Conservation (phyloP, 805 yeast genomes). For the Phaffomyces opuntiae region DNA sequence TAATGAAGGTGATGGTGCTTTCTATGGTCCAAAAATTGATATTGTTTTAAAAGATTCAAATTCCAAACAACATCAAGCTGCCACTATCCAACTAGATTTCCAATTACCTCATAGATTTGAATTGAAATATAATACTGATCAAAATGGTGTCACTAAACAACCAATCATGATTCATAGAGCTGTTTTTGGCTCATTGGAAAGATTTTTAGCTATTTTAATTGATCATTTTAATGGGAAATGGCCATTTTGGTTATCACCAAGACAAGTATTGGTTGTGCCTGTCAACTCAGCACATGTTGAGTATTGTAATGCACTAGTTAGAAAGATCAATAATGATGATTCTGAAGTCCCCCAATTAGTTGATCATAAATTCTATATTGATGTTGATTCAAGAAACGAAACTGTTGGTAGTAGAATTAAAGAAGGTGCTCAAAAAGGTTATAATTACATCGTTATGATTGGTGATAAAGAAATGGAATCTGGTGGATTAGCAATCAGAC, state of each 20-base stretch:
- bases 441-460: constrained; percentile 71
- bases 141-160: constrained; percentile 42
- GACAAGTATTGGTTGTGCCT: constrained; percentile 84
- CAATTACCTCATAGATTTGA: constrained; percentile 85
- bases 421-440: constrained; percentile 69
- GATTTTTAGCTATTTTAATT: constrained; percentile 83
- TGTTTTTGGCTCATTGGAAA: constrained; percentile 87
- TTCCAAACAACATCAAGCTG: constrained; percentile 84
- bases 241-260: constrained; percentile 97
- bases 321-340: constrained; percentile 40
- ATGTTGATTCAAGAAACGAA: constrained; percentile 66
- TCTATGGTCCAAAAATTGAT: constrained; percentile 95
- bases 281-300: constrained; percentile 55
- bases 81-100: constrained; percentile 92
- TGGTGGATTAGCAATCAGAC: constrained; percentile 57
- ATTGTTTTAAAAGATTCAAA: constrained; percentile 72
- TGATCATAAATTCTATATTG: constrained; percentile 61
- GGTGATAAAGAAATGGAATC: constrained; percentile 78
- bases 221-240: constrained; percentile 90
- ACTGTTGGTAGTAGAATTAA: constrained; percentile 77
- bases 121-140: constrained; percentile 52
- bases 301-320: constrained; percentile 44
- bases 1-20: constrained; percentile 92
- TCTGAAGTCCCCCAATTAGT: constrained; percentile 47
- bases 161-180: constrained; percentile 98